Evolutionary conservation across 2,329 filamentous ascomycete genomes (phyloP), one percentile per base, ranked within the genome.

Genomic region (Exophiala alcalophila): DNA sequence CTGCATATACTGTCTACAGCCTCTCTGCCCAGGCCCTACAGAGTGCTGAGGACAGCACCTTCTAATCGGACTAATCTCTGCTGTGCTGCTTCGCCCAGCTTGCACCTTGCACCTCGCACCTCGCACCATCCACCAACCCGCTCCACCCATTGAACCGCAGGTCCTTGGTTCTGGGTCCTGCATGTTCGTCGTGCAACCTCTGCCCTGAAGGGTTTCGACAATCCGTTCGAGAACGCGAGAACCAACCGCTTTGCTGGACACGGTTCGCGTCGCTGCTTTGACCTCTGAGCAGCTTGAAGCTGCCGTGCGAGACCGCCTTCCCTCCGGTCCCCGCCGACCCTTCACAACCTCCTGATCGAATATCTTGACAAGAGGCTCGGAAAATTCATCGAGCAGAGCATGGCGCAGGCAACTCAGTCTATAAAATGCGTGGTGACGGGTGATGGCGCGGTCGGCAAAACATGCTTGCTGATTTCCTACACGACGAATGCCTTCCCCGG

Each of bases 401-500:
- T 51, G 49, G 49, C 49, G 33, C 49, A 51, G 40, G 50, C 44
- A 26, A 56, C 54, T 19, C 52, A 56, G 33, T 56, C 54, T 6
- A 50, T 56, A 46, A 57, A 96, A 89, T 98, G 92, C 69, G 92
- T 98, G 65, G 92, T 98, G 64, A 97, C 92, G 53, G 92, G 92
- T 73, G 92, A 98, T 69, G 92, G 92, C 86, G 92, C 92, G 65
- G 92, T 98, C 61, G 92, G 92, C 70, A 98, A 98, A 91, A 98
- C 92, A 77, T 98, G 92, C 76, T 83, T 98, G 48, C 83, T 98
- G 61, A 98, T 98, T 66, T 97, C 91, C 39, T 98, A 98, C 74
- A 97, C 92, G 53, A 98, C 92, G 53, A 98, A 97, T 74, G 92
- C 92, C 55, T 98, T 98, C 68, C 92, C 92, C n/a, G 92, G 92